Conservation (phyloP, 441 rosid species). For the Viola pubescens region DNA sequence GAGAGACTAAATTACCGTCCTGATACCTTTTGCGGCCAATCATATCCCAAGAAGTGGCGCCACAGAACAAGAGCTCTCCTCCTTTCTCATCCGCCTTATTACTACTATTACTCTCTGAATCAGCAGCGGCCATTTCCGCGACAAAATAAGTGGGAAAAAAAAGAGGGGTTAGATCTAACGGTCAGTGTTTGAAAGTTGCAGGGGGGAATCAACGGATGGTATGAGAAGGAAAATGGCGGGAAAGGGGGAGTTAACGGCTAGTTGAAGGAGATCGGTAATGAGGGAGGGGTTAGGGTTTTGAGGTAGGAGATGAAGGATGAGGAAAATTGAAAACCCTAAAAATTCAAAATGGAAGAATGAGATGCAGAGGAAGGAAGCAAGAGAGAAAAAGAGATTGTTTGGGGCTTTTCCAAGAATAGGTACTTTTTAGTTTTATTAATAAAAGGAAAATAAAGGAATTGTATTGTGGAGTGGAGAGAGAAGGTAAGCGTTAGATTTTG, state of each 20-base stretch:
- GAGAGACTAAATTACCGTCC: slow-evolving; percentile 81
- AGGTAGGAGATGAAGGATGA: slow-evolving; percentile 7
- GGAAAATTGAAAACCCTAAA: slow-evolving; percentile 34
- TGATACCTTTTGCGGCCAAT: slow-evolving; percentile 56
- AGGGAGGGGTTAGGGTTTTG: slow-evolving; percentile 19
- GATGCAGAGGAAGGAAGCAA: background rate
- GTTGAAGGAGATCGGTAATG: slow-evolving; percentile 4
- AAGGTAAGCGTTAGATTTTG: slow-evolving; percentile 5
- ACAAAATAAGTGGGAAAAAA: background rate
- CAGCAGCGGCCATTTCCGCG: slow-evolving; percentile 45
- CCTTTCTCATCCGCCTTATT: slow-evolving; percentile 57
- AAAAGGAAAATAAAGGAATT: background rate
- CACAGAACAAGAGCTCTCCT: slow-evolving; percentile 91
- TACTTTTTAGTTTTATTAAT: slow-evolving; percentile 11
- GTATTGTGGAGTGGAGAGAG: slow-evolving; percentile 14
- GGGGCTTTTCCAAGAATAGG: slow-evolving; percentile 27
- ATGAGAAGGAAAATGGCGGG: slow-evolving; percentile 59
- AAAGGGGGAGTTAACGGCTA: slow-evolving; percentile 46
- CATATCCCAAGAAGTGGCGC: slow-evolving; percentile 71
- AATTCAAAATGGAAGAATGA: slow-evolving; percentile 20
- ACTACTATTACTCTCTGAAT: slow-evolving; percentile 42
- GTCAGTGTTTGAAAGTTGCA: slow-evolving; percentile 34
- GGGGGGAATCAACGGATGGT: slow-evolving; percentile 17
- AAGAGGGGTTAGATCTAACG: slow-evolving; percentile 35
- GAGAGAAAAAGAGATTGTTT: slow-evolving; percentile 20